Percentiles rank a stretch among this genome's conserved stretches.
These are phyloP conservation scores for Rubus idaeus DNA, from an alignment of 306 rosid species.

Conservation along the genomic window DNA sequence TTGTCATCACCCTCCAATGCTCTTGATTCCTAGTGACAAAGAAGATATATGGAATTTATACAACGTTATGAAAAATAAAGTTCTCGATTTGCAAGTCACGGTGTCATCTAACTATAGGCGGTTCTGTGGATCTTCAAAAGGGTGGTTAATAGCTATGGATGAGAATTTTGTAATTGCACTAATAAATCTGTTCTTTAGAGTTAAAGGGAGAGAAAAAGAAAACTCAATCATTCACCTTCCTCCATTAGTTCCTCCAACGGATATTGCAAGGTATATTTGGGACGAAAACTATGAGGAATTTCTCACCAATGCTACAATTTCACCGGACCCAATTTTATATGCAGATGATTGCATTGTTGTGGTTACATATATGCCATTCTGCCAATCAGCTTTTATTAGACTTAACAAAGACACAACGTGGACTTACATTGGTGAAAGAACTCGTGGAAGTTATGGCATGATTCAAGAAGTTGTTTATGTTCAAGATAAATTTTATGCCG, in stretches of 20 bases:
- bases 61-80: not conserved
- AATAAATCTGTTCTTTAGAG: not conserved
- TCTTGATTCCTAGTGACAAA: not conserved
- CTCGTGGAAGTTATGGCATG: not conserved
- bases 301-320: not conserved
- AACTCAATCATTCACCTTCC: not conserved
- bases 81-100: not conserved
- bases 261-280: not conserved
- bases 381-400: not conserved
- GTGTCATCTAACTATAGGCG: not conserved
- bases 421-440: not conserved
- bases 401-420: not conserved
- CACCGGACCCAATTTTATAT: not conserved
- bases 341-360: not conserved
- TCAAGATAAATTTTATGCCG: not conserved
- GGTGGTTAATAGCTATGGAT: slow-evolving; percentile 3
- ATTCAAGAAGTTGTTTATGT: not conserved
- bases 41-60: not conserved
- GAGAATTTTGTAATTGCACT: not conserved
- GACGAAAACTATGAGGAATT: not conserved
- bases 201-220: not conserved
- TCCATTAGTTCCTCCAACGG: not conserved
- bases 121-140: slow-evolving; percentile 12
- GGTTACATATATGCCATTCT: not conserved
- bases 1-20: not conserved